Evolutionary conservation across 2,329 filamentous ascomycete genomes (phyloP).

Genomic region (Botrytis cinerea): DNA sequence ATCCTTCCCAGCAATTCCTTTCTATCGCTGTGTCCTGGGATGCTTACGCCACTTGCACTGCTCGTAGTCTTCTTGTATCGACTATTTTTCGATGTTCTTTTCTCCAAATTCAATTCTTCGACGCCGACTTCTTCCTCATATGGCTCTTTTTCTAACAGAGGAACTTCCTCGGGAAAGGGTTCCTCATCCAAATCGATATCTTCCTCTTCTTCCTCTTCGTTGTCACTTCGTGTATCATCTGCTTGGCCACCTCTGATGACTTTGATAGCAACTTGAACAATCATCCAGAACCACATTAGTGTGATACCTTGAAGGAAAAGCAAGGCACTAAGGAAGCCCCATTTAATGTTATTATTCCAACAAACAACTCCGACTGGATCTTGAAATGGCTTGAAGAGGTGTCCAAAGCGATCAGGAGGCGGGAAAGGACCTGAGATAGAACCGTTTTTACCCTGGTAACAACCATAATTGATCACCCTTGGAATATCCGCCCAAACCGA

Average conservation of each 20-base stretch:
- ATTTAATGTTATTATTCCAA: constrained; percentile 74
- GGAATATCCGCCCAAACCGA: constrained; percentile 73
- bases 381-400: constrained; percentile 73
- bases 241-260: constrained; percentile 76
- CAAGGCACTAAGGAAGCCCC: constrained; percentile 75
- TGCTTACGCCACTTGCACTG: constrained; percentile 40
- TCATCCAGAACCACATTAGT: constrained; percentile 87
- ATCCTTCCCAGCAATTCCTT: constrained; percentile 43
- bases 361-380: constrained; percentile 74
- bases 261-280: constrained; percentile 76
- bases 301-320: constrained; percentile 78
- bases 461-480: constrained; percentile 63
- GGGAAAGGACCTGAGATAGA: constrained; percentile 57
- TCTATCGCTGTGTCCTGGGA: constrained; percentile 40
- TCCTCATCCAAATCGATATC: constrained; percentile 28
- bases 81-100: constrained; percentile 38
- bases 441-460: constrained; percentile 63
- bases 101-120: constrained; percentile 67
- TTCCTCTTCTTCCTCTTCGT: constrained; percentile 66
- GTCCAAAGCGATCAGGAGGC: constrained; percentile 54
- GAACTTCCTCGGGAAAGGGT: constrained; percentile 21
- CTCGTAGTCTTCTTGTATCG: constrained; percentile 38
- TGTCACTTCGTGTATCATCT: constrained; percentile 86
- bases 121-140: constrained; percentile 77
- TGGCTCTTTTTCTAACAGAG: constrained; percentile 40